phyloP scores from a whole-genome alignment of 192 early-diverging fungal species.

The Backusella circina region DNA sequence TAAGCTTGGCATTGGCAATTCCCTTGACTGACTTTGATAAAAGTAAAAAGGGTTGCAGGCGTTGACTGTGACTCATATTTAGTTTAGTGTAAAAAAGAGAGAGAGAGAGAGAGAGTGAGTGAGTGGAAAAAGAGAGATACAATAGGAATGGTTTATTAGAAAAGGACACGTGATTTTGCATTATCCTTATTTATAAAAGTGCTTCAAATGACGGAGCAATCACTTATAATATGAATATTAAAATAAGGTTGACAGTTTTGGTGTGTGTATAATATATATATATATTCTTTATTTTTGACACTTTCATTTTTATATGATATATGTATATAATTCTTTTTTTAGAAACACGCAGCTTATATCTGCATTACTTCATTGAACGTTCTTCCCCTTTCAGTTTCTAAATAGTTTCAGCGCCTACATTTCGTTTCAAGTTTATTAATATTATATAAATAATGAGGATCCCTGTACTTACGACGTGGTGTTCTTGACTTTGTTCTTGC shows the following conservation, averaged over 20 bases:
- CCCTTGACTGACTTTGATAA: constrained; percentile 78
- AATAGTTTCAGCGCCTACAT: not conserved
- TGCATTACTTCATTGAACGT: not conserved
- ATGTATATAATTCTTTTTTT: not conserved
- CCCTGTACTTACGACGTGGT: not conserved
- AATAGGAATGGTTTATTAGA: not conserved
- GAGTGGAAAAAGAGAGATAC: not conserved
- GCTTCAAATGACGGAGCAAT: not conserved
- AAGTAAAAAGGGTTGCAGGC: constrained; percentile 65
- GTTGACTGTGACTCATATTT: not conserved
- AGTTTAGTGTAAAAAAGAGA: not conserved
- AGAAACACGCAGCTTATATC: not conserved
- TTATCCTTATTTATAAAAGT: not conserved
- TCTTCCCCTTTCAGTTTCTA: not conserved
- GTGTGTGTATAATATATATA: not conserved
- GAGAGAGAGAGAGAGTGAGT: not conserved
- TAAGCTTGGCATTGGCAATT: constrained; percentile 63
- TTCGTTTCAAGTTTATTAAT: not conserved
- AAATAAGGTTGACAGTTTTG: not conserved
- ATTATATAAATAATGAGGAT: not conserved
- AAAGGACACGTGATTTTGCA: not conserved
- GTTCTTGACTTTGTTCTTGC: constrained; percentile 19
- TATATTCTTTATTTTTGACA: not conserved
- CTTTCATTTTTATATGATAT: not conserved
- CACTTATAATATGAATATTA: not conserved